Evolutionary conservation across 805 yeast genomes (phyloP).

Genomic region (Kuraishia borneana): DNA sequence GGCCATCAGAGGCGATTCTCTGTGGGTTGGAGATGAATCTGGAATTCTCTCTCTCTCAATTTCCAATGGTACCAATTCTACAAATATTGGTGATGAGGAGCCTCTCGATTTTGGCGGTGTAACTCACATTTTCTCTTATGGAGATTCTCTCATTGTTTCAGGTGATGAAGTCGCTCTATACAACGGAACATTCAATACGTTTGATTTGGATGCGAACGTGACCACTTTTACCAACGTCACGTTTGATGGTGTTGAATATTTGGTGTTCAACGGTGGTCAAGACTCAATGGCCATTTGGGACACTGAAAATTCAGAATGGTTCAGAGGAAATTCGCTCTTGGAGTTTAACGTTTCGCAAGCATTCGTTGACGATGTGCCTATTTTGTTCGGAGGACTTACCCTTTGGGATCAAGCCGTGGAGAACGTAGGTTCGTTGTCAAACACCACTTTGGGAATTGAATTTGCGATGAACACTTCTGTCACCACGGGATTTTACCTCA

Average conservation of each 20-base stretch:
- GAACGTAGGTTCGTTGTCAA: conserved; percentile 4
- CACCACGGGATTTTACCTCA: conserved; percentile 29
- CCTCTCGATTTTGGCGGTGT: conserved; percentile 29
- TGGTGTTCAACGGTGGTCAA: conserved; percentile 22
- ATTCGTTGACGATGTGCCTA: conserved; percentile 5
- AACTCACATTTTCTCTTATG: conserved; percentile 14
- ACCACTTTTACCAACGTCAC: conserved; percentile 21
- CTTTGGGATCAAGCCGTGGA: conserved; percentile 8
- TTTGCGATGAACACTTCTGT: conserved; percentile 13
- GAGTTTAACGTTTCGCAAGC: conserved; percentile 21
- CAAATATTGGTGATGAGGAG: conserved; percentile 29
- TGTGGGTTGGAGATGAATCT: conserved; percentile 31
- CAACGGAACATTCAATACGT: conserved; percentile 29
- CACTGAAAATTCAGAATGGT: conserved; percentile 23
- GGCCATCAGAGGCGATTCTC: conserved; percentile 17
- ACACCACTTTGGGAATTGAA: conserved; percentile 14
- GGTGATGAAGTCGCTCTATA: conserved; percentile 35
- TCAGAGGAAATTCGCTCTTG: conserved; percentile 13
- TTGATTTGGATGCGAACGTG: conserved; percentile 13
- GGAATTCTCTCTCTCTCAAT: conserved; percentile 17
- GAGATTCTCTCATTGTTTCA: conserved; percentile 26
- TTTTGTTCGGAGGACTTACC: conserved; percentile 9
- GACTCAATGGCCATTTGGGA: conserved; percentile 27
- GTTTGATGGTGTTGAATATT: conserved; percentile 26
- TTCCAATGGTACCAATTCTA: conserved; percentile 7